These are phyloP conservation scores for Dalbergia cultrata DNA, from an alignment of 306 rosid genomes.

Conservation along the genomic window DNA sequence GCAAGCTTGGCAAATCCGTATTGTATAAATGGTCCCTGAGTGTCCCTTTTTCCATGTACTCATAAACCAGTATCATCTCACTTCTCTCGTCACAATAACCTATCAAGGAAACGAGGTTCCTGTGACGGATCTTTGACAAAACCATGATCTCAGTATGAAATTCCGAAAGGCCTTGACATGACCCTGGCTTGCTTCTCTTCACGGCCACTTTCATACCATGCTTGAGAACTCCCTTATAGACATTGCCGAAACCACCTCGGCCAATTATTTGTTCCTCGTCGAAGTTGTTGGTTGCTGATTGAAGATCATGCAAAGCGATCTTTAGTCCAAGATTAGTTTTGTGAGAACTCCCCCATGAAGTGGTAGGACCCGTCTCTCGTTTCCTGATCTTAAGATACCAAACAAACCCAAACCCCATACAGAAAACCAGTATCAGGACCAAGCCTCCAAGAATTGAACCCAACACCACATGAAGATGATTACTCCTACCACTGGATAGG, in stretches of 20 bases:
- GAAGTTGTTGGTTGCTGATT: conserved; percentile 72
- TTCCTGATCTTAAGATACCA: too few relatives aligned
- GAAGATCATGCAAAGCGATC: not conserved
- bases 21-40: conserved; percentile 65
- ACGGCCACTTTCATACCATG: conserved; percentile 73
- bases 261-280: conserved; percentile 69
- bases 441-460: too few relatives aligned
- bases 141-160: conserved; percentile 79
- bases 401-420: too few relatives aligned
- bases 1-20: conserved; percentile 52
- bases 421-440: too few relatives aligned
- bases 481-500: too few relatives aligned
- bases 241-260: conserved; percentile 78
- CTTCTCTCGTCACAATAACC: conserved; percentile 72
- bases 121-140: conserved; percentile 76
- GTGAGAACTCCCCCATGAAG: too few relatives aligned
- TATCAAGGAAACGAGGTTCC: conserved; percentile 75
- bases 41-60: conserved; percentile 74
- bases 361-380: too few relatives aligned
- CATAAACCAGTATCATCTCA: conserved; percentile 74
- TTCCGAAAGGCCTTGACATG: conserved; percentile 70
- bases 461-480: too few relatives aligned
- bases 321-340: too few relatives aligned
- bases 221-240: conserved; percentile 69
- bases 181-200: conserved; percentile 63